phyloP scores from a whole-genome alignment of 1,139 yeast genomes.

The Suhomyces taliae region DNA sequence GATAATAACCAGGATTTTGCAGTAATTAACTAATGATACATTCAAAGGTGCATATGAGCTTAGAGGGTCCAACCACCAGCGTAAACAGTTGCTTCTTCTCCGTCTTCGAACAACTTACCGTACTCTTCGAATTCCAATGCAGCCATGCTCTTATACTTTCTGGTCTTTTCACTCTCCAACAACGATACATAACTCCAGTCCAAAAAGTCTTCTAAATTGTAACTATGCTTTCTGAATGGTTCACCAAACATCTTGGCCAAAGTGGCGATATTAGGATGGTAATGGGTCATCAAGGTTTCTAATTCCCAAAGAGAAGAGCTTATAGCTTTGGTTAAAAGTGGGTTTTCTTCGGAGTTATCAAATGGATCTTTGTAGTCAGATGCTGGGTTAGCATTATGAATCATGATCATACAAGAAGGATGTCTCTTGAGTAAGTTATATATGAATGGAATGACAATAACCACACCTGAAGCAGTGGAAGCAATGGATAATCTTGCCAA shows the following conservation, averaged over 20 bases:
- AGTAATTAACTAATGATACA: too few relatives aligned
- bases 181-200: conserved; percentile 85
- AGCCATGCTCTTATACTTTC: conserved; percentile 68
- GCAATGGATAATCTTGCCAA: conserved; percentile 71
- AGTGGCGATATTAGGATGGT: conserved; percentile 94
- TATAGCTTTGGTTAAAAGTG: conserved; percentile 75
- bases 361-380: conserved; percentile 63
- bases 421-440: conserved; percentile 87
- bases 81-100: conserved; percentile 11
- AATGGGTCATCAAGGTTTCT: conserved; percentile 78
- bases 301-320: conserved; percentile 92
- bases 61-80: conserved; percentile 18
- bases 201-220: conserved; percentile 89
- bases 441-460: conserved; percentile 83
- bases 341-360: conserved; percentile 63
- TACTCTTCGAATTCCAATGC: conserved; percentile 77
- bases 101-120: conserved; percentile 36
- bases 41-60: too few relatives aligned
- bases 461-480: conserved; percentile 91
- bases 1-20: too few relatives aligned
- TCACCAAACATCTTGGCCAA: conserved; percentile 85
- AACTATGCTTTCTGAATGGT: conserved; percentile 84
- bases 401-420: conserved; percentile 89
- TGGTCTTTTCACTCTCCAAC: conserved; percentile 69
- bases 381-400: conserved; percentile 54